Conservation (phyloP, 805 yeast species). For the Kluyveromyces siamensis region DNA sequence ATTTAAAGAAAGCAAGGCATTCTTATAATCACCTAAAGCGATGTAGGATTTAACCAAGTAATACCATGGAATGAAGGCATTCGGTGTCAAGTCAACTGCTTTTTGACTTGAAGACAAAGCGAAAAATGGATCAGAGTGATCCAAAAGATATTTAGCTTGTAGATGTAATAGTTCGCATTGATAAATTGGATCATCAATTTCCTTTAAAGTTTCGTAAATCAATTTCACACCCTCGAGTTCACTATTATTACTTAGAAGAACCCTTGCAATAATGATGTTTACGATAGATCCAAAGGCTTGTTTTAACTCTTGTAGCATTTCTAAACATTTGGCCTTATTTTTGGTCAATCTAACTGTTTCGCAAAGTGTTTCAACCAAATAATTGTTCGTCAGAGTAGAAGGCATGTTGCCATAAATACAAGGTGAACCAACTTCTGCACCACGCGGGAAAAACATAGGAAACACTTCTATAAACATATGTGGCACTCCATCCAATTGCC, state of each 20-base stretch:
- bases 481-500: constrained; percentile 24
- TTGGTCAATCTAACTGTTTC: constrained; percentile 25
- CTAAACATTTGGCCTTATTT: constrained; percentile 14
- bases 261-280: constrained; percentile 12
- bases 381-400: constrained; percentile 25
- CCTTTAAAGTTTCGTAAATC: constrained; percentile 21
- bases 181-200: constrained; percentile 11
- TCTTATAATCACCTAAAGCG: constrained; percentile 54
- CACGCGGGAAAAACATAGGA: constrained; percentile 25
- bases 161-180: constrained; percentile 24
- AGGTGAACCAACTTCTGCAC: constrained; percentile 26
- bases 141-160: constrained; percentile 22
- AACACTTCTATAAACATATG: constrained; percentile 25
- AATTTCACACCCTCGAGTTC: constrained; percentile 30
- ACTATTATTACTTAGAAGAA: constrained; percentile 26
- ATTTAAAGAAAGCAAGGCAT: constrained; percentile 62
- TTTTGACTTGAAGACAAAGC: constrained; percentile 21
- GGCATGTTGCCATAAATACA: constrained; percentile 20
- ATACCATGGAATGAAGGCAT: constrained; percentile 70
- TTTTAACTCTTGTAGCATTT: neutral
- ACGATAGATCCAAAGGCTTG: neutral
- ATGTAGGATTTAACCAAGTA: constrained; percentile 56
- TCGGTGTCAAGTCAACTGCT: constrained; percentile 58
- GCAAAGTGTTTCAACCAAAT: constrained; percentile 24
- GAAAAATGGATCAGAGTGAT: constrained; percentile 19